A percentile compares a stretch with the other conserved stretches of the same genome.
Evolutionary conservation across 345 rosid species (phyloP).

Genomic region (Alliaria petiolata): DNA sequence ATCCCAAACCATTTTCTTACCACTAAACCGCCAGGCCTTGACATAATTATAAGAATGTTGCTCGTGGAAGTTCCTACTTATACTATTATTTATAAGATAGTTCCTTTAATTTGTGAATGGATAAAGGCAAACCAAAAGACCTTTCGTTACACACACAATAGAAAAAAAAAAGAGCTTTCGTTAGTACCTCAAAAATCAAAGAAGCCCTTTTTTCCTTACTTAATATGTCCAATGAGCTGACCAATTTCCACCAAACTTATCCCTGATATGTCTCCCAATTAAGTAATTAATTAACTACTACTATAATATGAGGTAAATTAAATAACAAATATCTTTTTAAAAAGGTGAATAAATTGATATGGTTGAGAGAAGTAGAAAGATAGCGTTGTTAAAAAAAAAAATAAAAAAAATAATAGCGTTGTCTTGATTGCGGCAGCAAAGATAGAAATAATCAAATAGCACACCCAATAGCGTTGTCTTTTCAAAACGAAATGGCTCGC

Average conservation of each 20-base stretch:
- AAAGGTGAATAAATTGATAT: constrained; percentile 2
- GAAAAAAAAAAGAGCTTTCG: constrained; percentile 4
- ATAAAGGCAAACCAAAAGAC: constrained; percentile 17
- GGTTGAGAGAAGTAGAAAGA: constrained; percentile 36
- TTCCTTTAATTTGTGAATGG: constrained; percentile 19
- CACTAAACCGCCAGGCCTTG: too few relatives aligned
- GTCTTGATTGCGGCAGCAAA: constrained; percentile 28
- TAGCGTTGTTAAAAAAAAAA: too few relatives aligned
- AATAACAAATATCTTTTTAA: neutral
- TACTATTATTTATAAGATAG: neutral
- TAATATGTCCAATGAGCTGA: constrained; percentile 37
- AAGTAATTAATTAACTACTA: neutral
- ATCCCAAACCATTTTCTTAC: too few relatives aligned
- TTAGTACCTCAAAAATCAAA: constrained; percentile 32
- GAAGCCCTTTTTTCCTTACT: constrained; percentile 23
- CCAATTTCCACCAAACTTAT: constrained; percentile 34
- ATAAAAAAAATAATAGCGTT: too few relatives aligned
- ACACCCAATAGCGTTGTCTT: constrained; percentile 25
- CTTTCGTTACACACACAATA: constrained; percentile 9
- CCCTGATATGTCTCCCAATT: constrained; percentile 24
- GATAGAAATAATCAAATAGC: neutral
- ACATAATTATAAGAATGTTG: too few relatives aligned
- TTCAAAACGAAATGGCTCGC: neutral
- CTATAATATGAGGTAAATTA: neutral
- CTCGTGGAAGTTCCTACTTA: too few relatives aligned